phyloP scores from a whole-genome alignment of 257 asterid genomes.

The Scutellaria minor region DNA sequence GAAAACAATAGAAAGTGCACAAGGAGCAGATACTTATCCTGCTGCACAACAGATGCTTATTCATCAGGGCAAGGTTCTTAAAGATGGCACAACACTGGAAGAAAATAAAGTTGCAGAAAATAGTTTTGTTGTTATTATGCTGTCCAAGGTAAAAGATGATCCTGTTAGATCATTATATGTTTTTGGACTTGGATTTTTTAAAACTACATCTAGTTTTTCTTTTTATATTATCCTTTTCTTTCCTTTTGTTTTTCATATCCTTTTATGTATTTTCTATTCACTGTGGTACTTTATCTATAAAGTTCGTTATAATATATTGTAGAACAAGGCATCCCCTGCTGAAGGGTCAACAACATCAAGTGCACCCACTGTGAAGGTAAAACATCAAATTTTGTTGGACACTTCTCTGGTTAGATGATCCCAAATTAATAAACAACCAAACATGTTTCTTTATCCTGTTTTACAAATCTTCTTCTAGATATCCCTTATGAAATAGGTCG shows the following conservation, averaged over 20 bases:
- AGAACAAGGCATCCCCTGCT: slow-evolving; percentile 61
- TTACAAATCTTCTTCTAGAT: slow-evolving; percentile 8
- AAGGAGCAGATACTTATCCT: slow-evolving; percentile 75
- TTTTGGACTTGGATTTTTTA: not conserved
- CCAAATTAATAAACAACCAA: not conserved
- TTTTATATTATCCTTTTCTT: not conserved
- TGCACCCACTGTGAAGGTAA: slow-evolving; percentile 63
- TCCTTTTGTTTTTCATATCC: not conserved
- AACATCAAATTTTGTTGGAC: slow-evolving; percentile 2
- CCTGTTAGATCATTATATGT: slow-evolving; percentile 13
- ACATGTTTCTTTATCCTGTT: slow-evolving; percentile 7
- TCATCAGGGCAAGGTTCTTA: slow-evolving; percentile 79
- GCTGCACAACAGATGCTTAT: slow-evolving; percentile 74
- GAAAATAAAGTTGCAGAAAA: slow-evolving; percentile 74
- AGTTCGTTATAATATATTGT: slow-evolving; percentile 23
- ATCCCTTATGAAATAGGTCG: not conserved
- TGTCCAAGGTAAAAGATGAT: slow-evolving; percentile 58
- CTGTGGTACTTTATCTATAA: slow-evolving; percentile 1
- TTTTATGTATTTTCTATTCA: not conserved
- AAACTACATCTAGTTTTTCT: not conserved
- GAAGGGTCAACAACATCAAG: slow-evolving; percentile 65
- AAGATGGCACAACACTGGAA: slow-evolving; percentile 71
- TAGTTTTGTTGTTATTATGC: slow-evolving; percentile 72
- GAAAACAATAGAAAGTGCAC: slow-evolving; percentile 63
- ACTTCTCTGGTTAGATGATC: not conserved